Evolutionary conservation across 2,329 filamentous ascomycete species (phyloP).

Genomic region (Scopulariopsis brevicaulis): DNA sequence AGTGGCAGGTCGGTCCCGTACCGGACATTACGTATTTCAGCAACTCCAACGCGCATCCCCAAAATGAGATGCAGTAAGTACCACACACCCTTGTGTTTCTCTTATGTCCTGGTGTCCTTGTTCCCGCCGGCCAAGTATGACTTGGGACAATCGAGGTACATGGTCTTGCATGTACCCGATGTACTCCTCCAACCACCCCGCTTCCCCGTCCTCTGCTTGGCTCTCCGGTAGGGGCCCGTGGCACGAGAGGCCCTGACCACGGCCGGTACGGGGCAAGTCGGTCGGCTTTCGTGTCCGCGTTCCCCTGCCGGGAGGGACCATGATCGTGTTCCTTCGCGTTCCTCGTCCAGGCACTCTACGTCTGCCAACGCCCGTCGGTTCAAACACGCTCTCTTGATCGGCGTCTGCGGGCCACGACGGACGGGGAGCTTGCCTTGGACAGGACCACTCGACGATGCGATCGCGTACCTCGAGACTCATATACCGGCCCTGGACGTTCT

Average conservation of each 20-base stretch:
- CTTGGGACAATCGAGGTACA: conserved; percentile 2
- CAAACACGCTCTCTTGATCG: not conserved
- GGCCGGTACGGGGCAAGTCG: not conserved
- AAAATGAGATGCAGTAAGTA: conserved; percentile 49
- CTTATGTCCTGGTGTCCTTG: conserved; percentile 8
- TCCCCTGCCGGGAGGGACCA: not conserved
- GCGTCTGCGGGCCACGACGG: not conserved
- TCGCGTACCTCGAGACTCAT: not conserved
- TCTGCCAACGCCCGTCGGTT: not conserved
- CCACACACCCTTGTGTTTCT: conserved; percentile 14
- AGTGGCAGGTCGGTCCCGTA: conserved; percentile 50
- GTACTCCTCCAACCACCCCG: conserved; percentile 6
- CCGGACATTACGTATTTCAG: conserved; percentile 46
- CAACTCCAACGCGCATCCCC: conserved; percentile 36
- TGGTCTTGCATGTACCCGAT: conserved; percentile 5
- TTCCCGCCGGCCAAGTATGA: conserved; percentile 5
- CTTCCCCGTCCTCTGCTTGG: conserved; percentile 3
- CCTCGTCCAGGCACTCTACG: not conserved
- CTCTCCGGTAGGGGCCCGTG: not conserved
- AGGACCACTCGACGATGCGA: not conserved
- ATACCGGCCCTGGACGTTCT: not conserved
- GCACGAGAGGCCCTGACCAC: not conserved
- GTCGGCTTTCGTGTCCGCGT: not conserved
- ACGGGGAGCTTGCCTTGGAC: not conserved
- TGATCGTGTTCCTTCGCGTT: not conserved